These are phyloP conservation scores for Clonostachys solani DNA, from an alignment of 2,329 filamentous ascomycete species.

Conservation along the genomic window DNA sequence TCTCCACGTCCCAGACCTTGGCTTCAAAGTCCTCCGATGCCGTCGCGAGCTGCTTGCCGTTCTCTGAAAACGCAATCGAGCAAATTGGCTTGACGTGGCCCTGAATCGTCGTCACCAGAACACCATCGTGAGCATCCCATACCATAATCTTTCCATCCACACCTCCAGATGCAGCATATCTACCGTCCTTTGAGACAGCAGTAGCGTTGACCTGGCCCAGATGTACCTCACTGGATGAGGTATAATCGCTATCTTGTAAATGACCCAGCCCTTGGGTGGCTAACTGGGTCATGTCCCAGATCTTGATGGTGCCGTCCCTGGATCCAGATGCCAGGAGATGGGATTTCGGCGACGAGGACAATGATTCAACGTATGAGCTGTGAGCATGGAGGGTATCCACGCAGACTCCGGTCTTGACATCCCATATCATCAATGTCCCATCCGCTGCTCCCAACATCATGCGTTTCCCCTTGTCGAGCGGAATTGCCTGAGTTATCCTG, in stretches of 20 bases:
- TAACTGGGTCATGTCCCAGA: background rate
- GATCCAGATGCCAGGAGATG: background rate
- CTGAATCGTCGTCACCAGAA: no score
- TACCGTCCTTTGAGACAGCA: no score
- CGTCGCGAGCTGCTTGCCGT: constrained; percentile 3
- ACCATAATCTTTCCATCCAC: no score
- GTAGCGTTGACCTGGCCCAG: no score
- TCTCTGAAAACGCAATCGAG: constrained; percentile 1
- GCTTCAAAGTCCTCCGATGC: constrained; percentile 3
- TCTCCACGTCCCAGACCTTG: constrained; percentile 4
- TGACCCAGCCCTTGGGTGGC: no score
- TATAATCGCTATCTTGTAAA: no score
- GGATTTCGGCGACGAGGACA: no score
- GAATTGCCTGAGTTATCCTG: background rate
- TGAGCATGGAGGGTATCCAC: no score
- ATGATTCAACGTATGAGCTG: no score
- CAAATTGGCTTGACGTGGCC: background rate
- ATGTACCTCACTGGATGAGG: no score
- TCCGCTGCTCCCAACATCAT: constrained; percentile 6
- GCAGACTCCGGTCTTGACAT: constrained; percentile 3
- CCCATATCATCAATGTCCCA: constrained; percentile 8
- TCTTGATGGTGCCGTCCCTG: background rate
- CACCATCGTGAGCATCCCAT: no score
- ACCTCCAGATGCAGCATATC: no score
- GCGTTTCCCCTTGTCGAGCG: background rate